Conservation (phyloP, 2,329 filamentous ascomycete genomes). For the Podosphaera fusca region DNA sequence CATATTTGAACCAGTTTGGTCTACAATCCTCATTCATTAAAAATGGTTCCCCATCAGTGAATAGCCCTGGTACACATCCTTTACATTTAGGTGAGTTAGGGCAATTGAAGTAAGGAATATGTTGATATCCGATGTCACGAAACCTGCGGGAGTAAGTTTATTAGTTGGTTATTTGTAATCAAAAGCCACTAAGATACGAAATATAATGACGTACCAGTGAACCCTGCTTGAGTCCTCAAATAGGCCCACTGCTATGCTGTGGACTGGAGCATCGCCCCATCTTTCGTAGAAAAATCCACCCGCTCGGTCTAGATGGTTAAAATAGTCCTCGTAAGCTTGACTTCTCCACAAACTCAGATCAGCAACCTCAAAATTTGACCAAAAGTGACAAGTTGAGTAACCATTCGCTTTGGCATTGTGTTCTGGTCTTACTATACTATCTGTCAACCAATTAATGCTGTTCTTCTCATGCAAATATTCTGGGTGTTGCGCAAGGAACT, state of each 20-base stretch:
- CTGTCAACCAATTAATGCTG: slow-evolving; percentile 70
- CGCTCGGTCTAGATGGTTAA: slow-evolving; percentile 77
- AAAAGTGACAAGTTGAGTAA: slow-evolving; percentile 97
- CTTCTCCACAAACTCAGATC: slow-evolving; percentile 86
- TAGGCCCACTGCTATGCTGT: slow-evolving; percentile 75
- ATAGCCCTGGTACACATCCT: slow-evolving; percentile 64
- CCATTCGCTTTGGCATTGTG: slow-evolving; percentile 67
- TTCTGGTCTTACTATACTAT: slow-evolving; percentile 51
- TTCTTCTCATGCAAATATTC: slow-evolving; percentile 65
- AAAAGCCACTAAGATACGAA: not conserved
- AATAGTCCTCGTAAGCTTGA: slow-evolving; percentile 81
- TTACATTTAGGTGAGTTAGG: slow-evolving; percentile 88
- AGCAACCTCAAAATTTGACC: slow-evolving; percentile 95
- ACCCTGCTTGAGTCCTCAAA: slow-evolving; percentile 83
- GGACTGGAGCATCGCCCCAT: slow-evolving; percentile 94
- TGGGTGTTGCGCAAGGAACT: slow-evolving; percentile 70
- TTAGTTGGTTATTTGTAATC: not conserved
- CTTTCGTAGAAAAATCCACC: slow-evolving; percentile 97
- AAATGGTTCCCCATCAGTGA: slow-evolving; percentile 73
- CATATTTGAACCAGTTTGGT: slow-evolving; percentile 92
- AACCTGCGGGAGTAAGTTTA: slow-evolving; percentile 37
- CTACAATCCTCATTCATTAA: slow-evolving; percentile 81
- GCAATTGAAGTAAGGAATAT: slow-evolving; percentile 97
- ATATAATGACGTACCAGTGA: slow-evolving; percentile 46
- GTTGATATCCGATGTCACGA: slow-evolving; percentile 95